phyloP scores from a whole-genome alignment of 345 rosid species.

The Stellera chamaejasme region DNA sequence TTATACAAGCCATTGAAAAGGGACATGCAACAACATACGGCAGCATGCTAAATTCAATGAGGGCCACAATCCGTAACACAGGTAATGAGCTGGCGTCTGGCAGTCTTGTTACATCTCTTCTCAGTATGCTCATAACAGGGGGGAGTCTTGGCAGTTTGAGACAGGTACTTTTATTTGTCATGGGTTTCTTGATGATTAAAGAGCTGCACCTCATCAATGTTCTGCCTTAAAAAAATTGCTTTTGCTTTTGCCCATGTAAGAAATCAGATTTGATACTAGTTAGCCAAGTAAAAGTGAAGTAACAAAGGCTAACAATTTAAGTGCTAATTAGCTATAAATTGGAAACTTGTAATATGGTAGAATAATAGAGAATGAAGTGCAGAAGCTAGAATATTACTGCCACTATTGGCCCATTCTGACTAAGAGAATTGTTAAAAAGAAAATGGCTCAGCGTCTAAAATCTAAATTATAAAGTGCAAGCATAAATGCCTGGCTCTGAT shows the following conservation, averaged over 20 bases:
- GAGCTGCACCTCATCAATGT: background rate
- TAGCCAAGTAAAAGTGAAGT: background rate
- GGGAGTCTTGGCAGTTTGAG: slow-evolving; percentile 22
- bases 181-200: background rate
- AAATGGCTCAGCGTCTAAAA: too few relatives aligned
- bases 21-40: slow-evolving; percentile 70
- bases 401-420: too few relatives aligned
- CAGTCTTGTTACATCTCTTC: slow-evolving; percentile 47
- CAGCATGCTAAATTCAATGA: slow-evolving; percentile 59
- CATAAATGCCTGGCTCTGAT: too few relatives aligned
- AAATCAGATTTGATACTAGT: background rate
- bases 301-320: background rate
- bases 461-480: too few relatives aligned
- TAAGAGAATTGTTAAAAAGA: too few relatives aligned
- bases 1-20: slow-evolving; percentile 75
- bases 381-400: too few relatives aligned
- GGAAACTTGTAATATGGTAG: too few relatives aligned
- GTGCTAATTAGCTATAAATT: too few relatives aligned
- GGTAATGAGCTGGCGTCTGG: slow-evolving; percentile 16
- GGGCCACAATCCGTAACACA: slow-evolving; percentile 49
- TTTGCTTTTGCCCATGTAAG: background rate
- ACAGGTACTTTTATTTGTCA: slow-evolving; percentile 28
- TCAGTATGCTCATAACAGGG: slow-evolving; percentile 48
- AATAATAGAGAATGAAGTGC: too few relatives aligned
- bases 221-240: background rate